Conservation (phyloP, 2,329 filamentous ascomycete species). For the Pseudogymnoascus sp. region DNA sequence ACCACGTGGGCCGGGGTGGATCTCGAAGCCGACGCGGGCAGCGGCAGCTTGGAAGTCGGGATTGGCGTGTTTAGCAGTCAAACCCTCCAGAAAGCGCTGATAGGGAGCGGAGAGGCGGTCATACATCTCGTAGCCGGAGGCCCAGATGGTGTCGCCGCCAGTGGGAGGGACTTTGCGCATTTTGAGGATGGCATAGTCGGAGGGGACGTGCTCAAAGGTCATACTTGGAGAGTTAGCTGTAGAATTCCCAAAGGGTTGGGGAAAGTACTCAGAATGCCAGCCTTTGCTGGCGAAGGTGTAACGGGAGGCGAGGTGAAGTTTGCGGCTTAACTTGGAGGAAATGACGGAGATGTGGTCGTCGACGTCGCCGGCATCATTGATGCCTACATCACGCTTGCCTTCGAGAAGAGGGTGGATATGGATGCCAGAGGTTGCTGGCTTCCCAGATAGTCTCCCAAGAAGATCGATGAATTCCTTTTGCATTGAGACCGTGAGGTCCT, state of each 20-base stretch:
- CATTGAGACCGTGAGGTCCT: conserved; percentile 41
- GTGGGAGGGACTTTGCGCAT: conserved; percentile 38
- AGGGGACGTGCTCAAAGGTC: conserved; percentile 42
- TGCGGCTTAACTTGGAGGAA: conserved; percentile 7
- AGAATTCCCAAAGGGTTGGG: not conserved
- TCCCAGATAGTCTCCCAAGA: not conserved
- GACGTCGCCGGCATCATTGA: conserved; percentile 15
- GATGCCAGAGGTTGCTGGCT: conserved; percentile 4
- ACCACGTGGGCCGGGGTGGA: conserved; percentile 44
- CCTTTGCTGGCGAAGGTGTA: conserved; percentile 13
- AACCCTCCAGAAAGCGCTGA: conserved; percentile 41
- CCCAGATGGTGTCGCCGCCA: conserved; percentile 42
- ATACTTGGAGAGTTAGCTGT: conserved; percentile 26
- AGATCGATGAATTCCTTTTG: conserved; percentile 1
- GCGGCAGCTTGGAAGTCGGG: conserved; percentile 37
- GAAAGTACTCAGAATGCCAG: not conserved
- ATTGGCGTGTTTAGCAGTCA: conserved; percentile 42
- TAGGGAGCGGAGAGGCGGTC: conserved; percentile 43
- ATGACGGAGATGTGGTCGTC: conserved; percentile 14
- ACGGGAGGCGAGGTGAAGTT: conserved; percentile 12
- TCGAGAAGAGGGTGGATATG: conserved; percentile 11
- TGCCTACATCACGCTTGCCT: conserved; percentile 18
- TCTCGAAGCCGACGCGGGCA: conserved; percentile 35
- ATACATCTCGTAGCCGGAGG: conserved; percentile 38
- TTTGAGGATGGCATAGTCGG: conserved; percentile 42